phyloP scores from a whole-genome alignment of 176 grass and related monocot species.

The Phragmites australis region DNA sequence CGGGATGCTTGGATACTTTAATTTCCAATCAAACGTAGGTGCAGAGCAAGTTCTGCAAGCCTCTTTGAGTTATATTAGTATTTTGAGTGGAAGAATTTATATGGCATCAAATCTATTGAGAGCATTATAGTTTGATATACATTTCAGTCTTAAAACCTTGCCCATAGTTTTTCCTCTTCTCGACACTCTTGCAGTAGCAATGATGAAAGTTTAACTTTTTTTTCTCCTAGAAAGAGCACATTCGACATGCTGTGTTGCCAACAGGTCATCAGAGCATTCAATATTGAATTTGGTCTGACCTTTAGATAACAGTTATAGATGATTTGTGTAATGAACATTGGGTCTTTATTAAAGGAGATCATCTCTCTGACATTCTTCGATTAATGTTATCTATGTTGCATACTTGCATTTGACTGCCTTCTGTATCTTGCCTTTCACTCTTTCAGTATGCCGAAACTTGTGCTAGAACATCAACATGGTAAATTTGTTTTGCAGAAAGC shows the following conservation, averaged over 20 bases:
- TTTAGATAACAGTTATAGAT: neutral
- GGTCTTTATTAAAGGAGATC: neutral
- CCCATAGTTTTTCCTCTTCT: neutral
- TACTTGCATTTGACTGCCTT: conserved; percentile 1
- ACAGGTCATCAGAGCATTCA: neutral
- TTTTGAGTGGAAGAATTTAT: neutral
- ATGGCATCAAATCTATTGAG: neutral
- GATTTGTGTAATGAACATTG: conserved; percentile 3
- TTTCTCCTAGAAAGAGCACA: neutral
- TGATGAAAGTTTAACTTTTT: neutral
- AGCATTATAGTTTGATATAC: neutral
- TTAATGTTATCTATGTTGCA: conserved; percentile 10
- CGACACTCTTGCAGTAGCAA: neutral
- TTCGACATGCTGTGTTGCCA: neutral
- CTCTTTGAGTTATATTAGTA: conserved; percentile 13
- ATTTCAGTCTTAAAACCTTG: conserved; percentile 16
- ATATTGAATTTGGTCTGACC: conserved; percentile 5
- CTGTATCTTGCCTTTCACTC: conserved; percentile 7
- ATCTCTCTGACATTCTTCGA: neutral
- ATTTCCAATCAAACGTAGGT: neutral
- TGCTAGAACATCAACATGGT: neutral
- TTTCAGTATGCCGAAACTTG: neutral
- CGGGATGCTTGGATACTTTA: neutral
- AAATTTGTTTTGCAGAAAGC: neutral
- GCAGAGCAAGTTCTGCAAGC: neutral